These are phyloP conservation scores for Clausena lansium DNA, from an alignment of 345 rosid species.

Conservation along the genomic window DNA sequence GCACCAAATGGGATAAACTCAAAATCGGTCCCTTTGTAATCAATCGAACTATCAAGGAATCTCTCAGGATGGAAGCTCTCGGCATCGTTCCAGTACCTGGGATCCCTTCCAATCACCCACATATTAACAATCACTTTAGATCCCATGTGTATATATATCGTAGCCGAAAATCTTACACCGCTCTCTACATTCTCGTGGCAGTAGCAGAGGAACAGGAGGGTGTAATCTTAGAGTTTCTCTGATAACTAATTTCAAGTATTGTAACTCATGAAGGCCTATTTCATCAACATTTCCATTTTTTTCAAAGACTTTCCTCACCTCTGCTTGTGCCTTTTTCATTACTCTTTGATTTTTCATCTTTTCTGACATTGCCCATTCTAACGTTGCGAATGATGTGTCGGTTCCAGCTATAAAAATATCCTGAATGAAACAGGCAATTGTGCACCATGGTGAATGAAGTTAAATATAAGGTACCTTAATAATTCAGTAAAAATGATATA, in stretches of 20 bases:
- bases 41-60: slow-evolving; percentile 21
- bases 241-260: slow-evolving; percentile 25
- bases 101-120: slow-evolving; percentile 33
- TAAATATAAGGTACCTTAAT: too few species aligned
- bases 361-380: slow-evolving; percentile 34
- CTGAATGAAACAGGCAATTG: neutral
- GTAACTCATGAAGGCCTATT: slow-evolving; percentile 19
- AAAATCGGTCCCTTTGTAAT: slow-evolving; percentile 22
- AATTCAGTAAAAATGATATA: too few species aligned
- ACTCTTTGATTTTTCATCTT: slow-evolving; percentile 29
- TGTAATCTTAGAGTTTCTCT: slow-evolving; percentile 34
- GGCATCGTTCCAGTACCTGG: slow-evolving; percentile 25
- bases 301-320: slow-evolving; percentile 23
- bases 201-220: slow-evolving; percentile 26
- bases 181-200: slow-evolving; percentile 30
- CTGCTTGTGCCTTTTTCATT: slow-evolving; percentile 31
- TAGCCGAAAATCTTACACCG: slow-evolving; percentile 16
- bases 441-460: neutral
- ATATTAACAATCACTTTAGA: slow-evolving; percentile 23
- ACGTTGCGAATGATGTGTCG: slow-evolving; percentile 17
- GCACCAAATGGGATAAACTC: slow-evolving; percentile 33
- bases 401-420: slow-evolving; percentile 14
- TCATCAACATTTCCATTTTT: slow-evolving; percentile 22
- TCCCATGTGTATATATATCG: slow-evolving; percentile 6
- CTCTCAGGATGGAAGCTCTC: slow-evolving; percentile 30